A percentile compares a stretch with the other conserved stretches of the same genome.
Evolutionary conservation across 768 basidiomycete genomes (phyloP).

Genomic region (Termitomyces sp.): DNA sequence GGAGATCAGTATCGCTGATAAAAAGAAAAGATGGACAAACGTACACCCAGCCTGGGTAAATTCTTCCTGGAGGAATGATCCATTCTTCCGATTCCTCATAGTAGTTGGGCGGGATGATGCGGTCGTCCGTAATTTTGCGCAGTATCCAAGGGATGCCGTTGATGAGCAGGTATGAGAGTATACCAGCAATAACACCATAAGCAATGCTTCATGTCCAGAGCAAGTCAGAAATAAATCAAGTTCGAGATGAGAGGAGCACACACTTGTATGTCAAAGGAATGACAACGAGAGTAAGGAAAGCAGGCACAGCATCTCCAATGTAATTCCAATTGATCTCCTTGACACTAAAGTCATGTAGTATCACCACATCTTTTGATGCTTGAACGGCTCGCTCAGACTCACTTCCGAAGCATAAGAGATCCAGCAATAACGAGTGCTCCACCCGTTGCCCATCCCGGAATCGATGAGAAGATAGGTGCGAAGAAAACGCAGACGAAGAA

Average conservation of each 20-base stretch:
- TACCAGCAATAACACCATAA: conserved; percentile 83
- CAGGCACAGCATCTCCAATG: conserved; percentile 82
- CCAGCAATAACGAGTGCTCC: conserved; percentile 84
- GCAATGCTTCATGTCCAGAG: conserved; percentile 57
- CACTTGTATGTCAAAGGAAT: conserved; percentile 81
- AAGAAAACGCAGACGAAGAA: conserved; percentile 89
- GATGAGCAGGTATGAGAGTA: conserved; percentile 65
- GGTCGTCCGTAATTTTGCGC: conserved; percentile 51
- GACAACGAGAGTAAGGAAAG: conserved; percentile 77
- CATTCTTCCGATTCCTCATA: conserved; percentile 65
- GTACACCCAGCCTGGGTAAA: conserved; percentile 68
- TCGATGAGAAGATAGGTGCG: conserved; percentile 83
- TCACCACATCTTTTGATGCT: background rate
- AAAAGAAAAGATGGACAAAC: conserved; percentile 18
- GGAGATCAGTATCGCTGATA: background rate
- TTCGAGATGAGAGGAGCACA: conserved; percentile 17
- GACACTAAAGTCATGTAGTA: conserved; percentile 38
- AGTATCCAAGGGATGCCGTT: conserved; percentile 66
- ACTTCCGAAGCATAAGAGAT: conserved; percentile 87
- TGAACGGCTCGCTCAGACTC: conserved; percentile 19
- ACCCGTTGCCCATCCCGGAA: conserved; percentile 85
- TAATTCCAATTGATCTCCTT: conserved; percentile 90
- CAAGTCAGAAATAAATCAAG: background rate
- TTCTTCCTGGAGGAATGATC: conserved; percentile 67
- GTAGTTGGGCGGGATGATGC: conserved; percentile 60